Percentiles rank a stretch among this genome's conserved stretches.
Conservation (phyloP, 2,329 filamentous ascomycete species). For the Macroventuria anomochaeta region DNA sequence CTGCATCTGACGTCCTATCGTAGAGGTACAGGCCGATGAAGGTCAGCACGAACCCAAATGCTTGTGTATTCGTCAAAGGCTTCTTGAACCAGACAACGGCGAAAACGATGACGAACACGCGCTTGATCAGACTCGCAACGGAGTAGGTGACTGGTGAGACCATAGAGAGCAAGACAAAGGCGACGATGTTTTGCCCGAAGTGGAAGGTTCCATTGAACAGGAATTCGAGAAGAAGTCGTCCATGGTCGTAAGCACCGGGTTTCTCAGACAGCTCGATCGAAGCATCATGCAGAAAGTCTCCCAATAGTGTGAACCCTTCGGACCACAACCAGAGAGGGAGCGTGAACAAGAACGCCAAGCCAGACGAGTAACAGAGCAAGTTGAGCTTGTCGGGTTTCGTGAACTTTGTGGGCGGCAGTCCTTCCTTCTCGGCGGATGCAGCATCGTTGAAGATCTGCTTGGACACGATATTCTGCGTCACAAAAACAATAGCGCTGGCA, state of each 20-base stretch:
- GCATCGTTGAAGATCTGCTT: constrained; percentile 98
- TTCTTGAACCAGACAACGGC: constrained; percentile 97
- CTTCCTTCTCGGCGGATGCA: constrained; percentile 79
- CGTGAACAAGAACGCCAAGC: constrained; percentile 86
- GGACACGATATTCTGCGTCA: constrained; percentile 97
- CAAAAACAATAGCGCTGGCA: constrained; percentile 89
- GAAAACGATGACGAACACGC: constrained; percentile 94
- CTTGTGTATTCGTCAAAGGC: constrained; percentile 82
- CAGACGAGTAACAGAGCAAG: constrained; percentile 94
- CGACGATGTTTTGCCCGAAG: constrained; percentile 94
- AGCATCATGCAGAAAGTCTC: constrained; percentile 83
- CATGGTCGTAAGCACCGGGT: constrained; percentile 72
- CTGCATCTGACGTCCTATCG: constrained; percentile 86
- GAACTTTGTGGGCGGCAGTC: constrained; percentile 61
- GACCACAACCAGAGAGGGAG: constrained; percentile 91
- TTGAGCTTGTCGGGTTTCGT: constrained; percentile 96
- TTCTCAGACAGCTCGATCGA: constrained; percentile 77
- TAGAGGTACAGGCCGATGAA: constrained; percentile 95
- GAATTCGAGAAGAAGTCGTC: constrained; percentile 76
- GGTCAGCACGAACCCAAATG: constrained; percentile 83
- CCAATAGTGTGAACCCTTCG: constrained; percentile 79
- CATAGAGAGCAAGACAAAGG: constrained; percentile 89
- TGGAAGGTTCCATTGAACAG: constrained; percentile 97
- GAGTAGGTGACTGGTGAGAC: constrained; percentile 97
- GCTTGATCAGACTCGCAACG: constrained; percentile 93